Evolutionary conservation across 441 rosid genomes (phyloP).

Genomic region (Mallotus japonicus): DNA sequence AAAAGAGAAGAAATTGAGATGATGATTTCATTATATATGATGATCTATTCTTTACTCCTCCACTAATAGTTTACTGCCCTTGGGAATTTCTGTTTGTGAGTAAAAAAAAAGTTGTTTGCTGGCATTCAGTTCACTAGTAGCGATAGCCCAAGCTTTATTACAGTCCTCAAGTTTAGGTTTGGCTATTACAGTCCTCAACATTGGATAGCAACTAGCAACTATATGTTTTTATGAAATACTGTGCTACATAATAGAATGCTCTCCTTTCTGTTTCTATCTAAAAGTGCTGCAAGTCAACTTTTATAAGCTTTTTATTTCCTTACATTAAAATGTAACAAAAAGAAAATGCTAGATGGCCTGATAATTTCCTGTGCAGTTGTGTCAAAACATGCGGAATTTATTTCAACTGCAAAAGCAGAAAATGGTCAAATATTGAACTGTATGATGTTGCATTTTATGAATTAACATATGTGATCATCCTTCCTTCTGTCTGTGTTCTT

Average conservation of each 20-base stretch:
- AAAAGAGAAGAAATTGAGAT: background rate
- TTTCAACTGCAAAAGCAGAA: background rate
- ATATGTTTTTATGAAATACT: background rate
- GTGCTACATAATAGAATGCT: background rate
- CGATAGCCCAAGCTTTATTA: background rate
- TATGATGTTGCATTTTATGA: background rate
- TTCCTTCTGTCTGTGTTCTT: background rate
- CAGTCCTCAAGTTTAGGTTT: background rate
- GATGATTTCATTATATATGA: background rate
- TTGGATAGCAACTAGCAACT: background rate
- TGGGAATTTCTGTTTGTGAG: background rate
- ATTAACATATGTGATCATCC: background rate
- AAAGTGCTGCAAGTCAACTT: background rate
- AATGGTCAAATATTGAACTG: background rate
- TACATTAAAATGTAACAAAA: too few species aligned
- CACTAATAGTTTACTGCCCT: background rate
- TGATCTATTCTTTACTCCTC: background rate
- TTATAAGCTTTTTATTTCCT: background rate
- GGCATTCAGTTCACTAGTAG: background rate
- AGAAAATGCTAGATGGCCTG: background rate
- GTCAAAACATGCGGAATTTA: background rate
- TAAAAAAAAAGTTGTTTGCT: slow-evolving; percentile 4
- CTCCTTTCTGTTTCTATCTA: background rate
- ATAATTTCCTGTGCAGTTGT: background rate
- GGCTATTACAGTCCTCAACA: background rate